These are phyloP conservation scores for Pyronema domesticum DNA, from an alignment of 495 filamentous ascomycete species.

Conservation along the genomic window DNA sequence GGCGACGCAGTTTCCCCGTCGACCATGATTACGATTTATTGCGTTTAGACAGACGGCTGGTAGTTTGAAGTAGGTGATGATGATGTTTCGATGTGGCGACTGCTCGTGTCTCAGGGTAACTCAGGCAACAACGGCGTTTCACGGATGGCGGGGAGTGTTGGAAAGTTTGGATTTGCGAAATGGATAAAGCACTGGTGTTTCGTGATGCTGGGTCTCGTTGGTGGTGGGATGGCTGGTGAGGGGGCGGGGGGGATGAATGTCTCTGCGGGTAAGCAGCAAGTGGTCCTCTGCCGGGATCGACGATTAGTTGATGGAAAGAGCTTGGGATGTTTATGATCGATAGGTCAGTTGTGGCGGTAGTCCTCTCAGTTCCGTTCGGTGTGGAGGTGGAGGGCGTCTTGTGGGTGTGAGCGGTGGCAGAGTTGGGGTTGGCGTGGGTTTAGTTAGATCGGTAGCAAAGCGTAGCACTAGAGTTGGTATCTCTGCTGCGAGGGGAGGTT, in stretches of 20 bases:
- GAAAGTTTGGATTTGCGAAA: too few species aligned
- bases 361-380: slow-evolving; percentile 15
- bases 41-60: too few species aligned
- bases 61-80: too few species aligned
- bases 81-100: neutral
- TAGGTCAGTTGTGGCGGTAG: slow-evolving; percentile 15
- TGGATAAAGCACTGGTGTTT: neutral
- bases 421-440: neutral
- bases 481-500: too few species aligned
- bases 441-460: neutral
- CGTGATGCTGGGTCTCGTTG: slow-evolving; percentile 6
- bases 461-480: neutral
- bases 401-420: neutral
- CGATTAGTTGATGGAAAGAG: slow-evolving; percentile 10
- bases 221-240: neutral
- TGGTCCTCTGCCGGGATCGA: slow-evolving; percentile 13
- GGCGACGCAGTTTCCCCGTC: slow-evolving; percentile 83
- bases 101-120: slow-evolving; percentile 6
- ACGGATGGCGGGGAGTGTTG: too few species aligned
- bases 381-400: slow-evolving; percentile 1
- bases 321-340: slow-evolving; percentile 13
- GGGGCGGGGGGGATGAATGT: neutral
- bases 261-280: neutral
- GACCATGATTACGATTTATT: slow-evolving; percentile 47
- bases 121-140: neutral